Base-by-base conservation (phyloP, 108 stramenopile species). In the Cyclotella sp. region DNA sequence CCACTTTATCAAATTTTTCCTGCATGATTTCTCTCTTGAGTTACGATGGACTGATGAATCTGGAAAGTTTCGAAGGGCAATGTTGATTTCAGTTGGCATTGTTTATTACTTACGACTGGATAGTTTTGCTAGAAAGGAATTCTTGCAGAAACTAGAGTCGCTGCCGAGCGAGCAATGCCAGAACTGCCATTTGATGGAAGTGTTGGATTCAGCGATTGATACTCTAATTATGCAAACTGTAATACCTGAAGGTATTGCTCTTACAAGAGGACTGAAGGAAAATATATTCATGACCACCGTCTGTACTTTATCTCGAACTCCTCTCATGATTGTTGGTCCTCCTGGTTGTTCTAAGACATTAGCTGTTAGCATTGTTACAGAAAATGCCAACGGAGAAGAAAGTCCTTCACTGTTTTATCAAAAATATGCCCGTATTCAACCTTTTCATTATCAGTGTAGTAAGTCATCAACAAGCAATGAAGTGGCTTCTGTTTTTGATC, bases 361-460 rank as follows among this genome's bases (percentile, higher is more conserved):
- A 21, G 61, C 77, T 43, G 77, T 78, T n/a, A 78, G 64, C 44
- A 43, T 78, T 51, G 77, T 78, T 19, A 66, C 63, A n/a, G 77
- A 72, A 13, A 78, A 78, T 63, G 77, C 70, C 14, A 63, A 78
- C 24, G 77, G 77, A 19, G 77, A 78, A 57, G 77, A 78, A 49
- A 73, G 71, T 34, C 77, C 71, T 2, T 65, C 51, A 12, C 49
- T 30, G 39, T 72, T 63, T n/a, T 78, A 73, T 28, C 34, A 70
- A 30, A 40, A 65, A 28, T 55, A 62, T 39, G 40, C 77, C n/a
- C 42, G 77, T n/a, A 63, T 78, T n/a, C 72, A 72, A 69, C 60
- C 62, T 11, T 78, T 78, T 34, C 77, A 78, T 65, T 78, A 78
- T 39, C 77, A 78, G 18, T 78, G 77, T 47, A 73, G 71, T n/a